Base-by-base conservation (phyloP, 371 early-diverging fungal species). In the Apophysomyces sp. region DNA sequence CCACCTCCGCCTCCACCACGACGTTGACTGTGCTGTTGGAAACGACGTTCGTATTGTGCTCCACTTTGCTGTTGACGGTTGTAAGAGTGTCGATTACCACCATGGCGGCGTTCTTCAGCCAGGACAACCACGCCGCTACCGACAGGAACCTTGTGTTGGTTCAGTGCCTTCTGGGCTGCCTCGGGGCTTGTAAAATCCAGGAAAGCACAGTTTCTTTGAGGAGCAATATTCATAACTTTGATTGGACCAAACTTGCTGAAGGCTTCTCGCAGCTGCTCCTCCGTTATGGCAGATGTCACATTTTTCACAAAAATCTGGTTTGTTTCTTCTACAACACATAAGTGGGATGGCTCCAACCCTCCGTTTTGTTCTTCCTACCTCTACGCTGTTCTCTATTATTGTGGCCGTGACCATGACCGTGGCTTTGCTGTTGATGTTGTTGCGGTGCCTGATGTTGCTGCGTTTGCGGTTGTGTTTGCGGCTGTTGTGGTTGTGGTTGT, bases 41-140 rank as follows among this genome's bases (percentile, higher is more conserved):
- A 67, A 21, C 68, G 68, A 59, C 68, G 63, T 13, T 67, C 63
- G 39, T 57, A 62, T 4, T 55, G 62, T 21, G 55, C 55, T 15
- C 61, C 62, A 49, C 51, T 58, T 16, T 65, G 62, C 41, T 61
- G 60, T 16, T 65, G 65, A 11, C 56, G 66, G 28, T 51, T 36
- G 37, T 58, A 53, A 8, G 41, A 30, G 26, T 62, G 39, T 30
- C 60, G n/a, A n/a, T n/a, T n/a, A n/a, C n/a, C 41, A 32, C 41
- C 54, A 53, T 41, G 67, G 57, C 71, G 70, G 39, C 74, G 69
- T 41, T 67, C 70, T 52, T 74, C 74, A 18, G 68, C 74, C 16
- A 69, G 32, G 2, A 74, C n/a, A n/a, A n/a, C 74, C 13, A 61
- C 26, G 9, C 16, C 12, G 21, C 44, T 55, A n/a, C 62, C 61